Evolutionary conservation across 352 stramenopile genomes (phyloP).

Genomic region (Albugo candida): DNA sequence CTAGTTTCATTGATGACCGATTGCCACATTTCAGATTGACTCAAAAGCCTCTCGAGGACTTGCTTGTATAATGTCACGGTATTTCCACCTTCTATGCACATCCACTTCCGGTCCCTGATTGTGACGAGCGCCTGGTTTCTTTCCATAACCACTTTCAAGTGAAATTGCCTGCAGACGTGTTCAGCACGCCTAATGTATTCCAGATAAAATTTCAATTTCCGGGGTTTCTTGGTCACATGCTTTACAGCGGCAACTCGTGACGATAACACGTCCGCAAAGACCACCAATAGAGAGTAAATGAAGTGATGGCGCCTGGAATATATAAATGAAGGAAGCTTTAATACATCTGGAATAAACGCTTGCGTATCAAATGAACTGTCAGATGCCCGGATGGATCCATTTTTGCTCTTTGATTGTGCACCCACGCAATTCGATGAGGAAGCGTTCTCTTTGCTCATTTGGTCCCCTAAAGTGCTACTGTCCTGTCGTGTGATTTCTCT

Average conservation of each 20-base stretch:
- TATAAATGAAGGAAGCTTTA: no score
- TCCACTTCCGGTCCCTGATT: constrained; percentile 27
- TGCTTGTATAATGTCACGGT: constrained; percentile 23
- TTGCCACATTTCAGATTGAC: constrained; percentile 23
- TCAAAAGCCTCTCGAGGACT: constrained; percentile 24
- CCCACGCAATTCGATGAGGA: no score
- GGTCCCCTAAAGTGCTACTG: no score
- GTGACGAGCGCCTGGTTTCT: constrained; percentile 15
- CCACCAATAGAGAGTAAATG: no score
- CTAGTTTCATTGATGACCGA: constrained; percentile 21
- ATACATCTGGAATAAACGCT: no score
- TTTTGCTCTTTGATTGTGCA: no score
- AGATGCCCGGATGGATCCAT: no score
- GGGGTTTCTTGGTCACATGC: constrained; percentile 45
- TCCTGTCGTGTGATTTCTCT: no score
- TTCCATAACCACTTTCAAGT: constrained; percentile 23
- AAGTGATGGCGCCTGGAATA: no score
- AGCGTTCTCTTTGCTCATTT: no score
- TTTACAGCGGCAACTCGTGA: constrained; percentile 18
- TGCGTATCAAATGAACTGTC: no score
- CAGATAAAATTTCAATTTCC: constrained; percentile 52
- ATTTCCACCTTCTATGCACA: constrained; percentile 18
- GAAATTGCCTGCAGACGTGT: constrained; percentile 11
- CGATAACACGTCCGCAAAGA: background rate
- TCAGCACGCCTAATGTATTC: constrained; percentile 36